Evolutionary conservation across 768 basidiomycete genomes (phyloP).

Genomic region (Neoboletus subvelutipes): DNA sequence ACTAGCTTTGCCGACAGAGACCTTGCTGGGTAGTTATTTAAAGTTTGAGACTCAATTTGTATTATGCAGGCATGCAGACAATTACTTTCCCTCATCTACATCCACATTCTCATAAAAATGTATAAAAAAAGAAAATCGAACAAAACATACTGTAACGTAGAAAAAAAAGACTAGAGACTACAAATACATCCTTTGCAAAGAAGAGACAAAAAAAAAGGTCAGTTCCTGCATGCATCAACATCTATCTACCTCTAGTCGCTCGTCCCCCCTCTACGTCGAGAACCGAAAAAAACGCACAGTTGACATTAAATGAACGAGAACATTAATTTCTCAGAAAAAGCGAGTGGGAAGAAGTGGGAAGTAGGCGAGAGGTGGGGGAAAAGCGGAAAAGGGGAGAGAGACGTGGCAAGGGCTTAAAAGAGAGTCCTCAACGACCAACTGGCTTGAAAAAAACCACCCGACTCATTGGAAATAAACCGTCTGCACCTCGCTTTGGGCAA

Average conservation of each 20-base stretch:
- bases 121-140: slow-evolving; percentile 8
- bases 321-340: slow-evolving; percentile 3
- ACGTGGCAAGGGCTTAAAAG: background rate
- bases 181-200: slow-evolving; percentile 1
- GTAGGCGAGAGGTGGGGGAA: background rate
- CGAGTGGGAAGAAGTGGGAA: background rate
- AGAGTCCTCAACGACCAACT: background rate
- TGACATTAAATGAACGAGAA: background rate
- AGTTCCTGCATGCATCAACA: background rate
- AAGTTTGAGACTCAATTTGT: too few relatives aligned
- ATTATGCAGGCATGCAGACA: too few relatives aligned
- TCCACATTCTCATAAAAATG: slow-evolving; percentile 4
- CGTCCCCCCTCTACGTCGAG: background rate
- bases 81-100: background rate
- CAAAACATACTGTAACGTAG: too few relatives aligned
- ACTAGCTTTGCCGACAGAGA: too few relatives aligned
- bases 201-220: background rate
- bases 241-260: background rate
- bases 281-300: background rate
- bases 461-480: slow-evolving; percentile 56
- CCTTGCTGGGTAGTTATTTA: too few relatives aligned
- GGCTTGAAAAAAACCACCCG: background rate
- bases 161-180: background rate
- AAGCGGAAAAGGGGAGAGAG: too few relatives aligned
- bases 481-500: slow-evolving; percentile 83